Percentiles rank a stretch among this genome's conserved stretches.
Evolutionary conservation across 2,329 filamentous ascomycete species (phyloP).

Genomic region (Domatiomyces globalis): DNA sequence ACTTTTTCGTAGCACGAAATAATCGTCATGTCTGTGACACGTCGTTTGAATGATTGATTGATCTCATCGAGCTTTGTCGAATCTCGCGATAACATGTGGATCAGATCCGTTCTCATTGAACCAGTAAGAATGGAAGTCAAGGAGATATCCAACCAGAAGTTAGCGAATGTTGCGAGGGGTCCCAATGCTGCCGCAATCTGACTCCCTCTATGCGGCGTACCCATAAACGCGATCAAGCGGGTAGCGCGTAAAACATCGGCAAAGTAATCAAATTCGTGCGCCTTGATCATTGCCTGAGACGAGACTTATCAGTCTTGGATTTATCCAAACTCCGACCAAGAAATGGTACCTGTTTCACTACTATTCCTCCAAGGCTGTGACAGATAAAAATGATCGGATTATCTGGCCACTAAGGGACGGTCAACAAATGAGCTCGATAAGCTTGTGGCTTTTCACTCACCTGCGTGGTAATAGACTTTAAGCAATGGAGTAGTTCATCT

Average conservation of each 20-base stretch:
- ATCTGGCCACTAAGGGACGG: slow-evolving; percentile 3
- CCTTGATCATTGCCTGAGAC: slow-evolving; percentile 10
- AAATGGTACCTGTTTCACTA: slow-evolving; percentile 10
- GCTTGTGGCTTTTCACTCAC: slow-evolving; percentile 1
- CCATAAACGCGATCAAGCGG: slow-evolving; percentile 7
- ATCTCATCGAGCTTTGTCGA: slow-evolving; percentile 5
- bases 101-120: slow-evolving; percentile 3
- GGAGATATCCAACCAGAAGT: slow-evolving; percentile 2
- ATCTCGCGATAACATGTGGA: slow-evolving; percentile 5
- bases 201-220: slow-evolving; percentile 9
- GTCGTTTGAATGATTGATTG: slow-evolving; percentile 6
- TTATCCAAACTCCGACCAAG: neutral
- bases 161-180: slow-evolving; percentile 3
- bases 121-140: slow-evolving; percentile 1
- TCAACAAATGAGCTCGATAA: slow-evolving; percentile 1
- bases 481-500: slow-evolving; percentile 1
- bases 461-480: slow-evolving; percentile 1
- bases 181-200: slow-evolving; percentile 4
- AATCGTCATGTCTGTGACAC: slow-evolving; percentile 2
- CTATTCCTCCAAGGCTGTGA: slow-evolving; percentile 11
- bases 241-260: slow-evolving; percentile 1
- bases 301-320: neutral
- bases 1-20: slow-evolving; percentile 10
- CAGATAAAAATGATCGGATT: slow-evolving; percentile 11
- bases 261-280: slow-evolving; percentile 8